These are phyloP conservation scores for Taxillus chinensis DNA, from an alignment of 164 flowering plant genomes.

Conservation along the genomic window DNA sequence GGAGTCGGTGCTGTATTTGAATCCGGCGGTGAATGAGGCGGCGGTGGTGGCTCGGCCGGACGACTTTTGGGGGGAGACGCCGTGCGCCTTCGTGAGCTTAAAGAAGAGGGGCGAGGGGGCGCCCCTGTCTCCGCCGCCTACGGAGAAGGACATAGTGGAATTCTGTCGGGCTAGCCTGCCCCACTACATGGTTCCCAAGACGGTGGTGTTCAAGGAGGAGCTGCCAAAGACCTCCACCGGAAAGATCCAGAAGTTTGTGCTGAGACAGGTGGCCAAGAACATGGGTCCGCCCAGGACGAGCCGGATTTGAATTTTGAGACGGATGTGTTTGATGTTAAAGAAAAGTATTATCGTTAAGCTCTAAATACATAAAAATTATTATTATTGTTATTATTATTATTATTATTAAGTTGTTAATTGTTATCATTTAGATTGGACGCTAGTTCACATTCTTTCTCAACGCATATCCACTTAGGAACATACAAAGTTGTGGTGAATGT, in stretches of 20 bases:
- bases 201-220: constrained; percentile 20
- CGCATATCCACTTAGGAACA: no score
- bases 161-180: constrained; percentile 21
- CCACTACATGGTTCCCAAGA: constrained; percentile 22
- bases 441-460: no score
- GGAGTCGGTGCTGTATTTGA: constrained; percentile 1
- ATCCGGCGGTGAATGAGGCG: constrained; percentile 7
- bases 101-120: background rate
- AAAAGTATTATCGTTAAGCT: no score
- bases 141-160: constrained; percentile 16
- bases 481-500: no score
- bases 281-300: no score
- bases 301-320: no score
- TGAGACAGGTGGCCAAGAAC: no score
- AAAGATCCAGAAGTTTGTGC: constrained; percentile 19
- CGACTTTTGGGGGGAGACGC: constrained; percentile 15
- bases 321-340: no score
- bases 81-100: constrained; percentile 15
- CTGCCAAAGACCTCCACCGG: constrained; percentile 27
- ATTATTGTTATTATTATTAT: no score
- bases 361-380: no score
- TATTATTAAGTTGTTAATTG: no score
- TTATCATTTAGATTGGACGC: no score
- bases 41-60: constrained; percentile 13
- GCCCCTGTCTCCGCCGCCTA: background rate